Evolutionary conservation across 2,329 filamentous ascomycete genomes (phyloP), one percentile per base, ranked within the genome.

Genomic region (Bipolaris victoriae): DNA sequence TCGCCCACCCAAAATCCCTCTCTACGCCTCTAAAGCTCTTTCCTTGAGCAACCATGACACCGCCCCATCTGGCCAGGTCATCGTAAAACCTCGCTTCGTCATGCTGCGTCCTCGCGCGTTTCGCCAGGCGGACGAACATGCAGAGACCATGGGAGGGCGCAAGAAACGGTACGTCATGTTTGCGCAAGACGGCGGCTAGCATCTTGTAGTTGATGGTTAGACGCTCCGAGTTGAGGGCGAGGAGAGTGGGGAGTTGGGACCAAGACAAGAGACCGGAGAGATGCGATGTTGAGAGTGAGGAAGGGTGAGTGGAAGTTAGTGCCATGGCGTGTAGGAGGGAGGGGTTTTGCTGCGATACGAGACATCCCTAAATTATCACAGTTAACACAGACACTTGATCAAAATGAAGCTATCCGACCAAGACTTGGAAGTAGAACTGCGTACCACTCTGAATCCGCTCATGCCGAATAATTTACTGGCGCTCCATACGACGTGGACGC

Each of bases 401-500:
- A 20, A 20, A 20, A 20, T 20, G 20, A 20, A 20, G 2, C 20
- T 20, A 20, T 20, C 3, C 20, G 2, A 20, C 20, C 20, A 20
- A 20, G 20, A 20, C 20, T 20, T 20, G 3, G 20, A 20, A 20
- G 20, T 20, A 20, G 20, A 20, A 20, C 20, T 20, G 63, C 70
- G 55, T 54, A 73, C 71, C 2, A 73, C 52, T 51, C 68, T 55
- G 6, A 73, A 58, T 15, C 72, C 72, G 31, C 66, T 68, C 13
- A 65, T 58, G 1, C 72, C 72, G 36, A 74, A 73, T 2, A 73
- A 37, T 41, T 71, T 73, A 41, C 69, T 73, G 3, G 67, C 61
- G 39, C 66, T 67, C 72, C 72, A 74, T 1, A 74, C 55, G 0
- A 73, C 66, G 52, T 74, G 72, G 1, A 74, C 67, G 3, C 66